Evolutionary conservation across 1,284 basidiomycete species (phyloP).

Genomic region (Heterobasidion parviporum): DNA sequence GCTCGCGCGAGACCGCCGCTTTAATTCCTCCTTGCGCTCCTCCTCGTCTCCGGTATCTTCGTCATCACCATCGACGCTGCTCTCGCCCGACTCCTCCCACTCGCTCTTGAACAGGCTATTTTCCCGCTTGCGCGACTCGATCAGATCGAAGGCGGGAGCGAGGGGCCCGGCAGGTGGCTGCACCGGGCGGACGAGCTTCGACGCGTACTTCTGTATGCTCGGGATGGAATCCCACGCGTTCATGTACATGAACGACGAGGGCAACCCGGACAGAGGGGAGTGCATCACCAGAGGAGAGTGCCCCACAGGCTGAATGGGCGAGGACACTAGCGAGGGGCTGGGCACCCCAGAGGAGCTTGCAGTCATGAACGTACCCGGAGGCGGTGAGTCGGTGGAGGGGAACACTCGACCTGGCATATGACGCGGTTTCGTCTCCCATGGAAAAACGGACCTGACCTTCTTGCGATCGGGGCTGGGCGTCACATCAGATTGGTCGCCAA

Average conservation of each 20-base stretch:
- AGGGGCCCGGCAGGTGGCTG: conserved; percentile 31
- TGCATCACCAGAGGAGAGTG: conserved; percentile 12
- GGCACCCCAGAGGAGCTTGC: conserved; percentile 21
- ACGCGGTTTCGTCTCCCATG: conserved; percentile 80
- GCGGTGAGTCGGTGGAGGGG: conserved; percentile 59
- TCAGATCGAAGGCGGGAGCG: conserved; percentile 38
- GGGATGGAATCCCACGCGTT: conserved; percentile 83
- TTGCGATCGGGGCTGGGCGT: conserved; percentile 57
- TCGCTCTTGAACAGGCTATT: conserved; percentile 32
- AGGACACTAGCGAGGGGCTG: conserved; percentile 9
- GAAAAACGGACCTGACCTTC: conserved; percentile 81
- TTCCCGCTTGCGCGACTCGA: conserved; percentile 31
- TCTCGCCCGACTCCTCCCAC: conserved; percentile 52
- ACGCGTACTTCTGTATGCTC: conserved; percentile 70
- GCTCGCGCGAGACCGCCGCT: conserved; percentile 23
- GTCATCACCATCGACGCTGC: conserved; percentile 74
- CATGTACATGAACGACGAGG: conserved; percentile 50
- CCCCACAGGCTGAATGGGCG: conserved; percentile 20
- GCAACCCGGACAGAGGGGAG: conserved; percentile 33
- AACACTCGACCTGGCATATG: conserved; percentile 66
- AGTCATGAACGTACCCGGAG: conserved; percentile 40
- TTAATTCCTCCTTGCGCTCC: conserved; percentile 24
- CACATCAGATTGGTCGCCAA: conserved; percentile 24
- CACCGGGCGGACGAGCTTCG: conserved; percentile 47
- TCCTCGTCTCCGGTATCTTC: conserved; percentile 73